Percentiles rank a stretch among this genome's conserved stretches.
These are phyloP conservation scores for Phytopythium vexans DNA, from an alignment of 352 stramenopile species.

Conservation along the genomic window DNA sequence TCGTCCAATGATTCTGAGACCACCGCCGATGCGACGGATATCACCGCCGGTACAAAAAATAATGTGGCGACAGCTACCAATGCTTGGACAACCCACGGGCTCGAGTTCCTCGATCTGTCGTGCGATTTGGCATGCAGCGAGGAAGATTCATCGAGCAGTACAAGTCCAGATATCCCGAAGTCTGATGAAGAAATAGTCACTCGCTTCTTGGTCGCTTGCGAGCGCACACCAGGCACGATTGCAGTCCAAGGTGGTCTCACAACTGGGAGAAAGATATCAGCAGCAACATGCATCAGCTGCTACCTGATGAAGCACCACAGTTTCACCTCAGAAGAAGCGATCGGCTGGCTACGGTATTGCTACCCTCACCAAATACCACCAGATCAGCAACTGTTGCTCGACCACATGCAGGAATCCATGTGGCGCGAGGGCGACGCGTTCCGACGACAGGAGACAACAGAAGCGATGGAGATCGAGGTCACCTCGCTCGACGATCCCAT, in stretches of 20 bases:
- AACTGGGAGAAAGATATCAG: conserved; percentile 31
- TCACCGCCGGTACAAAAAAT: too few relatives aligned
- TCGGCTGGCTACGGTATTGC: conserved; percentile 96
- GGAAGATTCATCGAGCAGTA: not conserved
- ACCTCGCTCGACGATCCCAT: too few relatives aligned
- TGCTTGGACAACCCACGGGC: too few relatives aligned
- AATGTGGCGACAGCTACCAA: too few relatives aligned
- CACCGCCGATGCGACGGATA: too few relatives aligned
- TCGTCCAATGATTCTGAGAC: too few relatives aligned
- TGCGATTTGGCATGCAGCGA: too few relatives aligned
- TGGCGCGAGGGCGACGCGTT: conserved; percentile 46
- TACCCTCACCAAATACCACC: conserved; percentile 82
- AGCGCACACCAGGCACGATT: conserved; percentile 57
- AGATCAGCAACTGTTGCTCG: conserved; percentile 88
- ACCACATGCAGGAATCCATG: conserved; percentile 85
- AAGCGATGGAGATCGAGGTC: not conserved
- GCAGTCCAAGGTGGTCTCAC: conserved; percentile 17
- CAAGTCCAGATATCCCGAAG: not conserved
- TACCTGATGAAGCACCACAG: conserved; percentile 98
- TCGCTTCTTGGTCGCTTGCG: conserved; percentile 87
- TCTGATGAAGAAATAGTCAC: conserved; percentile 65
- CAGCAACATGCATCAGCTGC: conserved; percentile 94
- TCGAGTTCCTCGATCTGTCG: too few relatives aligned
- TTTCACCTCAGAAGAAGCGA: conserved; percentile 93
- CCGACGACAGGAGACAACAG: conserved; percentile 14